phyloP scores from a whole-genome alignment of 257 asterid genomes.

The Solanum gandarillasii region DNA sequence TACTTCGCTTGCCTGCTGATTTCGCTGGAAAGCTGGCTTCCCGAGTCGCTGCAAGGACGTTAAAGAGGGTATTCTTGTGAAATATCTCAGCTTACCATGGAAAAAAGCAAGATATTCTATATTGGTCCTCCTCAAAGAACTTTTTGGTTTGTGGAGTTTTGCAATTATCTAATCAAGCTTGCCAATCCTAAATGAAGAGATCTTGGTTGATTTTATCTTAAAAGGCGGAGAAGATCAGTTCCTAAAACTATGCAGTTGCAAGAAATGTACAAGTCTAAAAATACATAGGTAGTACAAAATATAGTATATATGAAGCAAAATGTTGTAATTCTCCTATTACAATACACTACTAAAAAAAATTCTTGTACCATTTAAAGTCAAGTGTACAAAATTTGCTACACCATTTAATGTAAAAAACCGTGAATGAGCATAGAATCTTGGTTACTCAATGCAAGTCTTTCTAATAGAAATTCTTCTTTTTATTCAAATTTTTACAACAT shows the following conservation, averaged over 20 bases:
- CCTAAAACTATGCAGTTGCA: background rate
- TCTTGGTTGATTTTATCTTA: background rate
- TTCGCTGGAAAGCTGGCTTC: constrained; percentile 55
- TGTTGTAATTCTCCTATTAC: background rate
- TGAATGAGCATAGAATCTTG: background rate
- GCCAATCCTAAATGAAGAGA: background rate
- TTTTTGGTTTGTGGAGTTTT: background rate
- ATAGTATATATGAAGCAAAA: background rate
- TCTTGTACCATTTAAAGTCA: background rate
- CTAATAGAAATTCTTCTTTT: background rate
- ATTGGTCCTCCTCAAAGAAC: background rate
- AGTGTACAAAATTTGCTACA: background rate
- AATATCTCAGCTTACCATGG: background rate
- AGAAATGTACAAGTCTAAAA: background rate
- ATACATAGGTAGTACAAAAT: background rate
- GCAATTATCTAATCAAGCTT: background rate
- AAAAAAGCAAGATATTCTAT: background rate
- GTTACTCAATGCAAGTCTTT: background rate
- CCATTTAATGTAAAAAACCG: background rate
- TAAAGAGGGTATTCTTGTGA: constrained; percentile 52
- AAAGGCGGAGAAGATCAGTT: background rate
- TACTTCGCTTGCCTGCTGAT: constrained; percentile 60
- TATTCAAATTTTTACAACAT: background rate
- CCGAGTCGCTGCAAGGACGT: constrained; percentile 68
- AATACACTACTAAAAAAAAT: background rate